A percentile compares a stretch with the other conserved stretches of the same genome.
These are phyloP conservation scores for Penicillium sp. DNA, from an alignment of 2,329 filamentous ascomycete genomes.

Conservation along the genomic window DNA sequence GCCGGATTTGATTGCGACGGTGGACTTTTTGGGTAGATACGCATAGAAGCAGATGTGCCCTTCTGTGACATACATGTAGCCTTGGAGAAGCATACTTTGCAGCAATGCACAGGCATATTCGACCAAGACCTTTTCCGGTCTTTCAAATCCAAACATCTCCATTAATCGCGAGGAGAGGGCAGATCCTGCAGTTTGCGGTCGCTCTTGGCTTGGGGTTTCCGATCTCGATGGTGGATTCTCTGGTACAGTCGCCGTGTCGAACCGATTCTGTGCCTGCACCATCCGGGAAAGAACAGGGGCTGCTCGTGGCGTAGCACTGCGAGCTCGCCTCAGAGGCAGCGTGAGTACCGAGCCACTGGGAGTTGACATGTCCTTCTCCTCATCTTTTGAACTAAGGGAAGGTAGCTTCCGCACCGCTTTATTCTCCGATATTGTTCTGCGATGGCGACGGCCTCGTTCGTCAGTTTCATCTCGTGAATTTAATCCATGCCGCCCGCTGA, in stretches of 20 bases:
- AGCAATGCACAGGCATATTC: constrained; percentile 94
- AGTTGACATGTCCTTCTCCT: constrained; percentile 24
- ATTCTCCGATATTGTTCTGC: constrained; percentile 63
- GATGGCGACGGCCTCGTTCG: constrained; percentile 51
- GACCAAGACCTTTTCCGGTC: constrained; percentile 78
- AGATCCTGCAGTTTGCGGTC: constrained; percentile 48
- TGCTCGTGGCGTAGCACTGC: constrained; percentile 50
- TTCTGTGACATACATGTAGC: constrained; percentile 92
- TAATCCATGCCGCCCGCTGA: constrained; percentile 1
- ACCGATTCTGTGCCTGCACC: constrained; percentile 69
- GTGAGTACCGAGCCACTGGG: constrained; percentile 19
- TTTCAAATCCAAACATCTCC: constrained; percentile 82
- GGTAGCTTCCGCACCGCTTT: constrained; percentile 62
- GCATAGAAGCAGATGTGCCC: constrained; percentile 97
- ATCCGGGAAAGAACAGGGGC: constrained; percentile 76
- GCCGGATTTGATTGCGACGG: constrained; percentile 78
- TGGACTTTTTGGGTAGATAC: constrained; percentile 89
- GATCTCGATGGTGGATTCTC: constrained; percentile 22
- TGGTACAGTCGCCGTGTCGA: constrained; percentile 37
- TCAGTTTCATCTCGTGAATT: constrained; percentile 17
- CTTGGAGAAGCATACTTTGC: constrained; percentile 87
- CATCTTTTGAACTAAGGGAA: constrained; percentile 48
- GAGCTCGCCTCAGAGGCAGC: constrained; percentile 25
- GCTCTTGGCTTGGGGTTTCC: constrained; percentile 53
- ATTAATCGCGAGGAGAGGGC: constrained; percentile 70